Evolutionary conservation across 2,329 filamentous ascomycete genomes (phyloP), one percentile per base, ranked within the genome.

Genomic region (Graphilbum ipis-grandicollis): DNA sequence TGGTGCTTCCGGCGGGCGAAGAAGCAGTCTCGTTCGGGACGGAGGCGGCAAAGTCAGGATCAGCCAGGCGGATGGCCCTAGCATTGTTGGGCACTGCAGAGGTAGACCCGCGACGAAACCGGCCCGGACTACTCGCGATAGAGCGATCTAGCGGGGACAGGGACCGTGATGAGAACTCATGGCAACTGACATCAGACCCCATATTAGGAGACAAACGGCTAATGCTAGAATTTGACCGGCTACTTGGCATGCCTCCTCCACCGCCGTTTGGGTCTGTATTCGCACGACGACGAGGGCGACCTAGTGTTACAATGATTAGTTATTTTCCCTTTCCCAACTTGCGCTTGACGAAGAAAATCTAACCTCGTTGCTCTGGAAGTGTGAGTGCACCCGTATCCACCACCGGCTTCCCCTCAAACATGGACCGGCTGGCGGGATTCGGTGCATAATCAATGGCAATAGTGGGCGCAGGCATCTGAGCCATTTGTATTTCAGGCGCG

Each of bases 371-470:
- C 9, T 83, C 71, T 12, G 88, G 88, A 1, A 86, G 86, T 35
- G 79, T 90, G 43, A 94, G 59, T 4, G 85, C 84, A 53, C 92
- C 82, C 44, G 76, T 68, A 46, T 83, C 74, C 46, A 75, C 61
- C n/a, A 65, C 64, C 22, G 67, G 58, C 50, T 80, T 82, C 17
- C 68, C 63, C 21, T 71, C 68, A 43, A 78, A 79, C 47, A 77
- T 76, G 46, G 65, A 73, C 37, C 65, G 69, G 48, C 71, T 71
- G 40, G 69, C 62, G 36, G 79, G 71, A 9, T 76, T 76, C 19
- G 86, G 86, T 14, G 85, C 86, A 54, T 83, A 85, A 52, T 93
- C 82, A 47, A 94, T 90, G 51, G 90, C 93, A 56, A 94, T 94
- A 36, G 86, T 82, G 0, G 86, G 86, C n/a, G 86, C 82, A 4